A percentile compares a stretch with the other conserved stretches of the same genome.
phyloP scores from a whole-genome alignment of 2,329 filamentous ascomycete species.

The Colletotrichum sp. region DNA sequence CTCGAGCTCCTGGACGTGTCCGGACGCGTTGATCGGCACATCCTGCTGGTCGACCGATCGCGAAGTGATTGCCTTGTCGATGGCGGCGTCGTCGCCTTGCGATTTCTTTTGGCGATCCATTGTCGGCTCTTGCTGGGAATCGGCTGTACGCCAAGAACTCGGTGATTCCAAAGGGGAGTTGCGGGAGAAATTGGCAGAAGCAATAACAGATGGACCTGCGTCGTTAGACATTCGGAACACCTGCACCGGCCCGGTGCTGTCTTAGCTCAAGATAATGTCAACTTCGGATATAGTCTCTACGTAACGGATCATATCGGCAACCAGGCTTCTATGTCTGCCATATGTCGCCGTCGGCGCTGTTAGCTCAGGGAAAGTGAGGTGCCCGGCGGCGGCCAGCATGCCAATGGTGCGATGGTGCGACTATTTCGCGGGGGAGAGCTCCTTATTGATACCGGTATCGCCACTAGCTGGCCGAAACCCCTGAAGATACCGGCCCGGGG shows the following conservation, averaged over 20 bases:
- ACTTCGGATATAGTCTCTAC: not conserved
- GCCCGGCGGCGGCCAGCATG: not conserved
- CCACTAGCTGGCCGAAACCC: not conserved
- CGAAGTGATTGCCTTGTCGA: not conserved
- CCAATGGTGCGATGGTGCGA: not conserved
- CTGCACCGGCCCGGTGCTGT: not conserved
- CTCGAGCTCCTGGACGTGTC: constrained; percentile 44
- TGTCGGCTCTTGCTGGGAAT: not conserved
- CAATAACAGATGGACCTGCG: not conserved
- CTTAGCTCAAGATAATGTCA: not conserved
- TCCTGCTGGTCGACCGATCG: constrained; percentile 5
- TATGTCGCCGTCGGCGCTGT: not conserved
- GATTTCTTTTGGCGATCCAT: not conserved
- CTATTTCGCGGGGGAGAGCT: not conserved
- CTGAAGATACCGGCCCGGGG: not conserved
- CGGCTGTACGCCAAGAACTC: not conserved
- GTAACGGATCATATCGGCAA: not conserved
- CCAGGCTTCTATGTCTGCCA: not conserved
- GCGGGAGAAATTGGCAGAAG: not conserved
- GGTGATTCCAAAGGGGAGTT: not conserved
- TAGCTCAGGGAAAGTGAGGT: not conserved
- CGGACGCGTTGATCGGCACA: constrained; percentile 40
- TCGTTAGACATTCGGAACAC: not conserved
- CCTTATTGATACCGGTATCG: not conserved
- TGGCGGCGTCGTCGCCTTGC: not conserved